Conservation (phyloP, 768 basidiomycete genomes). For the Serendipita indica region DNA sequence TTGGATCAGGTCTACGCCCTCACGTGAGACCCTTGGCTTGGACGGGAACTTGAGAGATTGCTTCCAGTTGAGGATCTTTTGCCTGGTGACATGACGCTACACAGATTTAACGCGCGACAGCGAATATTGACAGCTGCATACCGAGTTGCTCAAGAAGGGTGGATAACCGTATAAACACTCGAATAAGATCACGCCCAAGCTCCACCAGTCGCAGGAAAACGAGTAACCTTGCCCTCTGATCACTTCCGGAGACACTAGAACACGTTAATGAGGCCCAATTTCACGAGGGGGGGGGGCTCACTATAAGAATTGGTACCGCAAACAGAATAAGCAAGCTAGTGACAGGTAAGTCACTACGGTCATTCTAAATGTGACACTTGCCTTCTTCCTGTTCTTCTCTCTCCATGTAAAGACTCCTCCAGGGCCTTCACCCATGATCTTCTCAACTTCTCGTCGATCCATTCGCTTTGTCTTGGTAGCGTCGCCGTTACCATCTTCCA, state of each 20-base stretch:
- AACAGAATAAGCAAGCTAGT: conserved; percentile 72
- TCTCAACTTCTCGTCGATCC: conserved; percentile 68
- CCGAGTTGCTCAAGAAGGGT: conserved; percentile 90
- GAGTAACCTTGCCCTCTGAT: conserved; percentile 82
- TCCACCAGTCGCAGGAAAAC: conserved; percentile 98
- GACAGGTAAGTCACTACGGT: neutral
- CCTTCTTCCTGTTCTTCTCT: conserved; percentile 84
- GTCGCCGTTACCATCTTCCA: conserved; percentile 58
- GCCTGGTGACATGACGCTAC: conserved; percentile 83
- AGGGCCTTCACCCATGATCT: conserved; percentile 70
- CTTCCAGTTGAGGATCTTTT: conserved; percentile 96
- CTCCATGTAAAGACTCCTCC: conserved; percentile 84
- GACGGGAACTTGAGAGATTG: conserved; percentile 76
- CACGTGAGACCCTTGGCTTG: conserved; percentile 69
- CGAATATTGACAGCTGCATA: conserved; percentile 26
- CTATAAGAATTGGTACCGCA: conserved; percentile 81
- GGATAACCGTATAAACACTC: conserved; percentile 94
- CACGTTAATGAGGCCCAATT: neutral
- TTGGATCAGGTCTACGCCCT: conserved; percentile 77
- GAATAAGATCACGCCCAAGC: conserved; percentile 90
- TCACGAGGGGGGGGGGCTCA: conserved; percentile 27
- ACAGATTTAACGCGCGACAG: conserved; percentile 15
- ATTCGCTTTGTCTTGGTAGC: conserved; percentile 59
- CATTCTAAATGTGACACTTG: conserved; percentile 24
- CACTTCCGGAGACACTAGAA: conserved; percentile 75